Evolutionary conservation across 495 filamentous ascomycete genomes (phyloP).

Genomic region (Penicillium tannophilum): DNA sequence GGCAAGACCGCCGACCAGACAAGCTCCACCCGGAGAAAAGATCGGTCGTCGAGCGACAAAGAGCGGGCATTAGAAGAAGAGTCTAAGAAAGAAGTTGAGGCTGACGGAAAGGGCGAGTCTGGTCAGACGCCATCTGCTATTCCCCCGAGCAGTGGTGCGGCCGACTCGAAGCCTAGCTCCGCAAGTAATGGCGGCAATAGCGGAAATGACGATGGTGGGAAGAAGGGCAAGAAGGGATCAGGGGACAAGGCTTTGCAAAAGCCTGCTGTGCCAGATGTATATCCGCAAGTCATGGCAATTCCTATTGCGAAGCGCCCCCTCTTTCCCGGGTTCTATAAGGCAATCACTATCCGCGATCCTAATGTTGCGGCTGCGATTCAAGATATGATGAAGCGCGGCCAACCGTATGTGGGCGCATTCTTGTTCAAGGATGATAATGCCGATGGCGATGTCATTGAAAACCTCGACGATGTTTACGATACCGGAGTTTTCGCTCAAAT

Average conservation of each 20-base stretch:
- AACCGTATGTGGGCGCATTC: conserved; percentile 97
- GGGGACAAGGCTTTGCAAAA: conserved; percentile 79
- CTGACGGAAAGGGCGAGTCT: conserved; percentile 44
- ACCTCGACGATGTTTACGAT: conserved; percentile 85
- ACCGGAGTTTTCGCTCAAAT: conserved; percentile 97
- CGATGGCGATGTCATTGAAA: conserved; percentile 89
- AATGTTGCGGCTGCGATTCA: conserved; percentile 87
- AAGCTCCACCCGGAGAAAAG: conserved; percentile 39
- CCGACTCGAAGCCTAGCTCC: conserved; percentile 53
- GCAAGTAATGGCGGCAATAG: conserved; percentile 47
- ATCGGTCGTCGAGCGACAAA: conserved; percentile 39
- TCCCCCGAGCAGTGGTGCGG: conserved; percentile 40
- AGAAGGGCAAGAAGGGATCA: conserved; percentile 64
- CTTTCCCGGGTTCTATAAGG: conserved; percentile 98
- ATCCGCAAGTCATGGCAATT: conserved; percentile 98
- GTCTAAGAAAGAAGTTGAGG: conserved; percentile 39
- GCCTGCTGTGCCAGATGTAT: conserved; percentile 87
- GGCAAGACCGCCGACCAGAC: conserved; percentile 35
- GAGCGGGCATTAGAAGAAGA: conserved; percentile 46
- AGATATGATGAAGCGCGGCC: conserved; percentile 96
- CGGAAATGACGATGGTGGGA: conserved; percentile 53
- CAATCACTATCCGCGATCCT: conserved; percentile 89
- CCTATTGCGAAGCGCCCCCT: conserved; percentile 94
- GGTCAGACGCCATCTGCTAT: conserved; percentile 51
- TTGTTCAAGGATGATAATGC: conserved; percentile 94